phyloP scores from a whole-genome alignment of 2,329 filamentous ascomycete species.

The Lecanosticta acicola region DNA sequence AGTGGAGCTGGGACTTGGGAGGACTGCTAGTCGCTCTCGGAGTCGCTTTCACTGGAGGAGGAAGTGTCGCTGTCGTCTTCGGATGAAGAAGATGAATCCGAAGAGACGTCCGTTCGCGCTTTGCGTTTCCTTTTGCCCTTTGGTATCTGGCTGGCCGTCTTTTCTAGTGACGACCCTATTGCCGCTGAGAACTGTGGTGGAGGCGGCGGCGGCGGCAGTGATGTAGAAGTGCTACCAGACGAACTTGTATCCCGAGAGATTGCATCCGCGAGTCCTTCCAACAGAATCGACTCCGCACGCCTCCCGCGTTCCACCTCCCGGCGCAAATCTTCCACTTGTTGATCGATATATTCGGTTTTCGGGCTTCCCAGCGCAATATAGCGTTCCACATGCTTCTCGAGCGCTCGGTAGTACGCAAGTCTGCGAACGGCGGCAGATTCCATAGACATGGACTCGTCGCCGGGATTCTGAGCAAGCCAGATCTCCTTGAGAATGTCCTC shows the following conservation, averaged over 20 bases:
- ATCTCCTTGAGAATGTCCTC: conserved; percentile 56
- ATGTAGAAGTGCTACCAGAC: not conserved
- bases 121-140: conserved; percentile 26
- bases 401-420: conserved; percentile 34
- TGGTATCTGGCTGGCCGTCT: conserved; percentile 9
- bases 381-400: conserved; percentile 30
- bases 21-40: conserved; percentile 6
- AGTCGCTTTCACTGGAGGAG: conserved; percentile 9
- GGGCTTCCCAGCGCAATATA: conserved; percentile 21
- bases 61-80: conserved; percentile 13
- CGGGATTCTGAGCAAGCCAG: conserved; percentile 41
- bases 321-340: conserved; percentile 32
- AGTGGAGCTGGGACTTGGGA: not conserved
- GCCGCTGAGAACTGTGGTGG: not conserved
- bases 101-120: conserved; percentile 30
- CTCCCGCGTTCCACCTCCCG: conserved; percentile 26
- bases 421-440: conserved; percentile 33
- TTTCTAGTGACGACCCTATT: not conserved
- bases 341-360: conserved; percentile 31
- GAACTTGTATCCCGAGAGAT: not conserved
- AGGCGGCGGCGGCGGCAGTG: conserved; percentile 1
- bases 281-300: conserved; percentile 22
- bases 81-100: conserved; percentile 15
- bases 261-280: not conserved
- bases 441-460: conserved; percentile 39